Base-by-base conservation (phyloP, 768 basidiomycete genomes). In the Mycena epipterygia region DNA sequence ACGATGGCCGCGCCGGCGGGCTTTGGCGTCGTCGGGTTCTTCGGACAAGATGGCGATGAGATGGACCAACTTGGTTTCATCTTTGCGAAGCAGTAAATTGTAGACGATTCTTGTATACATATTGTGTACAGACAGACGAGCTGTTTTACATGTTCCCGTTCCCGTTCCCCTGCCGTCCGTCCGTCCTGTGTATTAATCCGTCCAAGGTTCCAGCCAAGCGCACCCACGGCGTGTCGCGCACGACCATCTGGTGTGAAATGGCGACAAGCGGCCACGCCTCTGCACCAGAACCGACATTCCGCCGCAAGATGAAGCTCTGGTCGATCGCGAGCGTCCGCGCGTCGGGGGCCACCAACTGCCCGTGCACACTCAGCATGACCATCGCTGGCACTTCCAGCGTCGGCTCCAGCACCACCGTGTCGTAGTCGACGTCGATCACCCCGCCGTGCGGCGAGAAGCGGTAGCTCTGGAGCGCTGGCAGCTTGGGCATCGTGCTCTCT, bases 11-110 rank as follows among this genome's bases (percentile, higher is more conserved):
- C 79, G 6, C 82, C 82, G 0, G 71, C 74, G 19, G 81, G 81
- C 63, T 76, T 76, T 21, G 79, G 78, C 79, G 78, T 82, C 9
- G 76, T 80, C 12, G 79, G 74, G 19, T 82, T 81, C 69, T 82
- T 77, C 76, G 80, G 81, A 27, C 71, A 80, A 30, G 71, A 68
- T 48, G 80, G 77, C 55, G 71, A 79, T 46, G 81, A 79, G 61
- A 71, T 82, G 25, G 79, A 81, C 17, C 64, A 64, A 35, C 65
- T 72, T 21, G 69, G 69, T 14, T 66, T 71, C 13, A 65, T 71
- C 27, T 71, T 56, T 29, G 51, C 51, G 1, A 68, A 56, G 52
- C 67, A 61, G 42, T 61, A 68, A n/a, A n/a, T n/a, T n/a, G 42
- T 37, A 37, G 35, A n/a, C n/a, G n/a, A n/a, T n/a, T n/a, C n/a